A percentile compares a stretch with the other conserved stretches of the same genome.
phyloP scores from a whole-genome alignment of 495 filamentous ascomycete species.

The Astrothelium macrocarpum region DNA sequence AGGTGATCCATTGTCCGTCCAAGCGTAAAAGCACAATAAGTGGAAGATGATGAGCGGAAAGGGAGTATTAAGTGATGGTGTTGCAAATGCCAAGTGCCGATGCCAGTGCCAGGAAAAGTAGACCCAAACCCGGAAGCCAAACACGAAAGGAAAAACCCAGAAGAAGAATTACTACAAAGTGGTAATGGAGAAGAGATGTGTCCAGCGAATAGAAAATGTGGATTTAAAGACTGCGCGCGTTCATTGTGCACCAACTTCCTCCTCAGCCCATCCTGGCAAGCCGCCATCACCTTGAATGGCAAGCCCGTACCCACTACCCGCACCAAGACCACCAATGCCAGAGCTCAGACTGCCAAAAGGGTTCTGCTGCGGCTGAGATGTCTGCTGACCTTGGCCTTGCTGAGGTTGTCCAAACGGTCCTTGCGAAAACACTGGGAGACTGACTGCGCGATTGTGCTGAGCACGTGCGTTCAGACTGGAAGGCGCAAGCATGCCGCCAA shows the following conservation, averaged over 20 bases:
- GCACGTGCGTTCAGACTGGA: constrained; percentile 52
- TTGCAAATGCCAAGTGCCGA: not conserved
- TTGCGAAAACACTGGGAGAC: constrained; percentile 64
- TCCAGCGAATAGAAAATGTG: not conserved
- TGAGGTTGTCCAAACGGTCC: constrained; percentile 42
- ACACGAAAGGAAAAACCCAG: not conserved
- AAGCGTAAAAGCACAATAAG: not conserved
- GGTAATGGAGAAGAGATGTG: constrained; percentile 4
- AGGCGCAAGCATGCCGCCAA: constrained; percentile 67
- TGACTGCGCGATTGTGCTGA: constrained; percentile 76
- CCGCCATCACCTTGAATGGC: constrained; percentile 55
- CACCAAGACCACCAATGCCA: constrained; percentile 48
- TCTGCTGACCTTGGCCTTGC: constrained; percentile 31
- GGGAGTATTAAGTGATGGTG: constrained; percentile 2
- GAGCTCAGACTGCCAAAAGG: constrained; percentile 51
- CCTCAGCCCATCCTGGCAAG: constrained; percentile 47
- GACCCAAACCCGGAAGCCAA: not conserved
- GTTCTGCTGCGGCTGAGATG: constrained; percentile 28
- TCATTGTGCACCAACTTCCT: constrained; percentile 11
- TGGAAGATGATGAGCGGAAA: not conserved
- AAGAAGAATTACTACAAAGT: not conserved
- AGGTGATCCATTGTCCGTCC: not conserved
- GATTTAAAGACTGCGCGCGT: not conserved
- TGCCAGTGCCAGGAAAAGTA: not conserved
- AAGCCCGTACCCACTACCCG: constrained; percentile 48